These are phyloP conservation scores for Pseudocercospora ulei DNA, from an alignment of 2,329 filamentous ascomycete species.

Conservation along the genomic window DNA sequence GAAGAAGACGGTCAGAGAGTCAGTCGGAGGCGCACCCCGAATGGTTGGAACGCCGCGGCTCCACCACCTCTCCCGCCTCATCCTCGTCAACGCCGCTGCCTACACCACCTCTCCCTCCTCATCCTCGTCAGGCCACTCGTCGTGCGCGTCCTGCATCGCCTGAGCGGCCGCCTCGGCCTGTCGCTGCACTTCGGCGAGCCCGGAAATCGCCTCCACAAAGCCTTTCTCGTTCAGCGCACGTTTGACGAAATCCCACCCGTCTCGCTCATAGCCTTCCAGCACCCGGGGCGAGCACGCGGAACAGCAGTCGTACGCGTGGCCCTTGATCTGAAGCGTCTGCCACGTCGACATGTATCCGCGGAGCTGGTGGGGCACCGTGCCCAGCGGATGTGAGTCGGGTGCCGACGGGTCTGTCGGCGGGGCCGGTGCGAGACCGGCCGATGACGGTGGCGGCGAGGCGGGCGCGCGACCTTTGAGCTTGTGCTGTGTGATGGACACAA, in stretches of 20 bases:
- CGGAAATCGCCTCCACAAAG: constrained; percentile 67
- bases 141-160: constrained; percentile 54
- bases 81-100: not conserved
- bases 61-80: not conserved
- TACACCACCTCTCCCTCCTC: constrained; percentile 44
- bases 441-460: constrained; percentile 27
- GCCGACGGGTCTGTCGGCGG: constrained; percentile 30
- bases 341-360: constrained; percentile 68
- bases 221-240: constrained; percentile 63
- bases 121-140: constrained; percentile 44
- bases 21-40: too few species aligned
- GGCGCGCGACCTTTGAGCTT: constrained; percentile 37
- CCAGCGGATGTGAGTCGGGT: constrained; percentile 46
- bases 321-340: constrained; percentile 62
- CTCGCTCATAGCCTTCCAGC: constrained; percentile 54
- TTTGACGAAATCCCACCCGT: constrained; percentile 69
- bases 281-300: constrained; percentile 68
- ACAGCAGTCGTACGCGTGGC: constrained; percentile 68
- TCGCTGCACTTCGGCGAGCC: constrained; percentile 57
- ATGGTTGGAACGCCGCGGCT: too few species aligned
- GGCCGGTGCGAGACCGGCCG: constrained; percentile 27
- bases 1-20: too few species aligned
- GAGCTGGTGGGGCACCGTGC: constrained; percentile 68
- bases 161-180: constrained; percentile 40
- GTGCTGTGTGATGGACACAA: constrained; percentile 76